phyloP scores from a whole-genome alignment of 495 filamentous ascomycete species.

The Lasiosphaeria ovina region DNA sequence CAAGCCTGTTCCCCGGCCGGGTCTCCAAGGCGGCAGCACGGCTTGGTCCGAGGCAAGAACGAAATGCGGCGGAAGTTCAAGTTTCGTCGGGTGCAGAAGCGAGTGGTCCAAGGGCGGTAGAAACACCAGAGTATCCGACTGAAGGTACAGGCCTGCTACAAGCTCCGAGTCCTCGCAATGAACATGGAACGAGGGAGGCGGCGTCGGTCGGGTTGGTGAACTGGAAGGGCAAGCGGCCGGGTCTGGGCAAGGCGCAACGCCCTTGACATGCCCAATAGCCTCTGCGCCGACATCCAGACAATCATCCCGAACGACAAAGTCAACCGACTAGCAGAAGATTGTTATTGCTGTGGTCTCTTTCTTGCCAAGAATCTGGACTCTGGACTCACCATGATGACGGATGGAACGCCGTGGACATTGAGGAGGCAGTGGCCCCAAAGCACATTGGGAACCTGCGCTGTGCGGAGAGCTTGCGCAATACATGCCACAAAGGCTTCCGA shows the following conservation, averaged over 20 bases:
- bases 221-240: background rate
- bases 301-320: constrained; percentile 7
- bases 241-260: background rate
- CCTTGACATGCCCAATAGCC: background rate
- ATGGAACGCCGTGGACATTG: constrained; percentile 1
- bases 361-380: background rate
- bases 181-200: background rate
- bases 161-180: background rate
- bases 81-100: background rate
- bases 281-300: background rate
- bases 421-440: constrained; percentile 4
- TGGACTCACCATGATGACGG: background rate
- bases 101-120: background rate
- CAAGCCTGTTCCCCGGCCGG: constrained; percentile 19
- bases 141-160: background rate
- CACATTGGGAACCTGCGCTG: background rate
- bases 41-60: background rate
- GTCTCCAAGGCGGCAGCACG: constrained; percentile 11
- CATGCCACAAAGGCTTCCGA: background rate
- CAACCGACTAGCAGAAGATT: background rate
- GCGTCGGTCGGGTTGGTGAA: background rate
- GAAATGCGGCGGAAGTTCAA: background rate
- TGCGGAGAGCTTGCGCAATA: background rate
- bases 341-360: background rate
- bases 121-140: constrained; percentile 5